Conservation (phyloP, 331 rosid genomes). For the Malus hybrid region DNA sequence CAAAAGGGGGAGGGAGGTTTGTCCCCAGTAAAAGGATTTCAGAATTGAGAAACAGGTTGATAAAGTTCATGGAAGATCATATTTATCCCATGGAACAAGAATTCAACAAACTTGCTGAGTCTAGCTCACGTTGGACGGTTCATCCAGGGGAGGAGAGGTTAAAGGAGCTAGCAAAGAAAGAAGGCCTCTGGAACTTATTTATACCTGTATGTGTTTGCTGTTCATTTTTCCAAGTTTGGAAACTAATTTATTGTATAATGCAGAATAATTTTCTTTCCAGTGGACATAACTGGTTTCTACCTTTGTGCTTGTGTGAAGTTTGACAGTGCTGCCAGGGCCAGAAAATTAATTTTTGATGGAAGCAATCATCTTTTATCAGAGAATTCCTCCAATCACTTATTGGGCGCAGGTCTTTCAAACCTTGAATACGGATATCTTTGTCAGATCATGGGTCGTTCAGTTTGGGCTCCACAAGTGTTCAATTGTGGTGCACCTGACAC, state of each 20-base stretch:
- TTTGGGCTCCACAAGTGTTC: conserved; percentile 95
- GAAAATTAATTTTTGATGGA: conserved; percentile 48
- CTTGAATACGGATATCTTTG: conserved; percentile 96
- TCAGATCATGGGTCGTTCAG: conserved; percentile 90
- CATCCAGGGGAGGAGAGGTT: conserved; percentile 89
- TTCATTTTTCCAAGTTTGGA: conserved; percentile 2
- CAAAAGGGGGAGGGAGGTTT: conserved; percentile 52
- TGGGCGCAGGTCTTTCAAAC: conserved; percentile 92
- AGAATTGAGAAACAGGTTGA: conserved; percentile 50
- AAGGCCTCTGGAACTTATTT: conserved; percentile 93
- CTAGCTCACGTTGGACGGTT: conserved; percentile 78
- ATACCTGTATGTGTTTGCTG: conserved; percentile 63
- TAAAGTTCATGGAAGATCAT: conserved; percentile 80
- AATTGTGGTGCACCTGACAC: conserved; percentile 96
- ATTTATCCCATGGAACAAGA: conserved; percentile 85
- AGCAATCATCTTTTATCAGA: conserved; percentile 30
- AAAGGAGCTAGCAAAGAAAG: conserved; percentile 83
- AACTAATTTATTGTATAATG: not conserved
- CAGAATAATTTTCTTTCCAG: not conserved
- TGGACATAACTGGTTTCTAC: not conserved
- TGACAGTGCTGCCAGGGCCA: conserved; percentile 91
- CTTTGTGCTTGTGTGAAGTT: conserved; percentile 41
- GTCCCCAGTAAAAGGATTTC: conserved; percentile 50
- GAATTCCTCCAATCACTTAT: conserved; percentile 40
- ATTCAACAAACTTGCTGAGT: conserved; percentile 68